Evolutionary conservation across 768 basidiomycete genomes (phyloP), one percentile per base, ranked within the genome.

Genomic region (Russula sp.): DNA sequence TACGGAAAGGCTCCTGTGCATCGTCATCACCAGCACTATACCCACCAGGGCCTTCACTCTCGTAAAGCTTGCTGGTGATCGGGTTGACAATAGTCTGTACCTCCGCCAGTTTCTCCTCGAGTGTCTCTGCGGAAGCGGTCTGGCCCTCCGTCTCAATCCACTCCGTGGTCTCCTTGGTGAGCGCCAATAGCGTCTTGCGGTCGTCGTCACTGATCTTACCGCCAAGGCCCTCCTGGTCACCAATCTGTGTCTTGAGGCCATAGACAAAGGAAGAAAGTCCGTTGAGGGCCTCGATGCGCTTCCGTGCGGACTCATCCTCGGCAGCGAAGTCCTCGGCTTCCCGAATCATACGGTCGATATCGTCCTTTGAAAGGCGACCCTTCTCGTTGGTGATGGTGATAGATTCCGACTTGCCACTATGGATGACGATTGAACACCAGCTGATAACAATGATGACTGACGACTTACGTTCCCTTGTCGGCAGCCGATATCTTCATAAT

Each of bases 381-480:
- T 94, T 95, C 76, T 96, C 93, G 78, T 97, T 97, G 70, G 86
- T 94, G 78, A 97, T 98, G 44, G 92, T 94, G 76, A 96, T 92
- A 49, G 86, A 88, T 75, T 90, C 86, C 0, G 88, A 87, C 77
- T 94, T 94, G 71, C 90, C 90, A 75, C 86, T 89, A 63, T 14
- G n/a, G 44, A 63, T 24, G 13, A 63, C 7, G 28, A 10, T 38
- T 49, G 14, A 66, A 24, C 2, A 22, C 69, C 5, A 53, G 56
- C 24, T 57, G 28, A 7, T 34, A 55, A 49, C 9, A 49, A 40
- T 24, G 32, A 48, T 55, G 22, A 26, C 46, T 1, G 34, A 1
- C 8, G 79, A 73, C 83, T 59, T 38, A 69, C 90, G 92, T 96
- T 75, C 90, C 93, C 89, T 96, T 96, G 76, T 97, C 94, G 40